Percentiles rank a stretch among this genome's conserved stretches.
These are phyloP conservation scores for Leucosporidium creatinivorum DNA, from an alignment of 768 basidiomycete genomes.

Conservation along the genomic window DNA sequence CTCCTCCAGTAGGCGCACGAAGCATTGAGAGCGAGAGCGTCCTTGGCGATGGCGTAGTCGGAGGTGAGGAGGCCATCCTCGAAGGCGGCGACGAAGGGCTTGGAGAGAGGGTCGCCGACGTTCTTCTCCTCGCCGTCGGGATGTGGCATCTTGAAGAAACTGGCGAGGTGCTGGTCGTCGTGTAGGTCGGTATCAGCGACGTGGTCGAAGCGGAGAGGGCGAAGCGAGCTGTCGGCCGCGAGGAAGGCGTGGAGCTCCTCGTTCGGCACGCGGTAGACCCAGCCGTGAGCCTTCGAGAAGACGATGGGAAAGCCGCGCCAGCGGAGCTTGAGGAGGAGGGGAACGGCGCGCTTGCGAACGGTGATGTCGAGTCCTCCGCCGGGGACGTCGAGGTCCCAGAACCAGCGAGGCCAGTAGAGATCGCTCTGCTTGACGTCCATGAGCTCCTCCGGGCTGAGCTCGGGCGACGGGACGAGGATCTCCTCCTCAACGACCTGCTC, in stretches of 20 bases:
- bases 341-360: constrained; percentile 70
- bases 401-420: constrained; percentile 87
- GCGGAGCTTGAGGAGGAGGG: constrained; percentile 72
- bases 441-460: not conserved
- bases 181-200: constrained; percentile 56
- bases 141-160: constrained; percentile 90
- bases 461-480: not conserved
- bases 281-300: constrained; percentile 78
- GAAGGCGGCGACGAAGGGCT: constrained; percentile 79
- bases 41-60: constrained; percentile 65
- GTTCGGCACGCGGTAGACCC: constrained; percentile 72
- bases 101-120: constrained; percentile 85
- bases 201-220: constrained; percentile 55
- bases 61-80: constrained; percentile 80
- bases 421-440: constrained; percentile 5
- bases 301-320: constrained; percentile 84
- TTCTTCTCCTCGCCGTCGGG: constrained; percentile 91
- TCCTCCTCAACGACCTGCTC: not conserved
- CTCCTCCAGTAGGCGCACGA: constrained; percentile 98
- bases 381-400: constrained; percentile 61
- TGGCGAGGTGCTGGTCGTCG: constrained; percentile 45
- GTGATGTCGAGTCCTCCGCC: constrained; percentile 76
- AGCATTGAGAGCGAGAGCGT: constrained; percentile 83
- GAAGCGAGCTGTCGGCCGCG: constrained; percentile 46
- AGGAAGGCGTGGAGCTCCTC: constrained; percentile 22